phyloP scores from a whole-genome alignment of 495 filamentous ascomycete species.

The Penicillium lagena region DNA sequence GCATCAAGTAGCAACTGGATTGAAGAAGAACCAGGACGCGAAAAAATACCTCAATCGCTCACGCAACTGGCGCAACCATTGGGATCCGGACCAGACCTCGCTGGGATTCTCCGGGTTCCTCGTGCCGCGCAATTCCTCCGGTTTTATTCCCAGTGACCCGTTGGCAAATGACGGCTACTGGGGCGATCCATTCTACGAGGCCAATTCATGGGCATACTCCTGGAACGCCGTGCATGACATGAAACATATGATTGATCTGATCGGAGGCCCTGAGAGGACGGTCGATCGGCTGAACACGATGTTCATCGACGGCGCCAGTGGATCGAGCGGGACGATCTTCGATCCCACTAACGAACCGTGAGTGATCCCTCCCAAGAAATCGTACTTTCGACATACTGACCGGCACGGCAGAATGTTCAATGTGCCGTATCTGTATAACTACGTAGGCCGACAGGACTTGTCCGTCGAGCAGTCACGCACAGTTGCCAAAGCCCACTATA shows the following conservation, averaged over 20 bases:
- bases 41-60: slow-evolving; percentile 58
- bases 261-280: slow-evolving; percentile 44
- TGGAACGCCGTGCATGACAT: slow-evolving; percentile 67
- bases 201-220: slow-evolving; percentile 61
- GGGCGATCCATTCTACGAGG: slow-evolving; percentile 58
- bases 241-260: slow-evolving; percentile 45
- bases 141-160: slow-evolving; percentile 56
- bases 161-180: slow-evolving; percentile 52
- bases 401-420: slow-evolving; percentile 46
- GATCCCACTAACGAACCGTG: slow-evolving; percentile 64
- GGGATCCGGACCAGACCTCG: slow-evolving; percentile 50
- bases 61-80: slow-evolving; percentile 68
- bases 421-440: slow-evolving; percentile 68
- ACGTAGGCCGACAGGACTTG: slow-evolving; percentile 53
- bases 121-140: slow-evolving; percentile 49
- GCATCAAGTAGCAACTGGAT: slow-evolving; percentile 42
- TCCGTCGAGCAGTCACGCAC: slow-evolving; percentile 28
- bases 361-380: slow-evolving; percentile 6
- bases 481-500: slow-evolving; percentile 34
- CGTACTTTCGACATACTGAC: slow-evolving; percentile 1
- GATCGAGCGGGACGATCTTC: slow-evolving; percentile 52
- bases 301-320: slow-evolving; percentile 39
- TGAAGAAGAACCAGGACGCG: slow-evolving; percentile 45
- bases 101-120: slow-evolving; percentile 59
- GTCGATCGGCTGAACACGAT: slow-evolving; percentile 34